Percentiles rank a stretch among this genome's conserved stretches.
Conservation (phyloP, 108 stramenopile species). For the Discostella stelligeroides region DNA sequence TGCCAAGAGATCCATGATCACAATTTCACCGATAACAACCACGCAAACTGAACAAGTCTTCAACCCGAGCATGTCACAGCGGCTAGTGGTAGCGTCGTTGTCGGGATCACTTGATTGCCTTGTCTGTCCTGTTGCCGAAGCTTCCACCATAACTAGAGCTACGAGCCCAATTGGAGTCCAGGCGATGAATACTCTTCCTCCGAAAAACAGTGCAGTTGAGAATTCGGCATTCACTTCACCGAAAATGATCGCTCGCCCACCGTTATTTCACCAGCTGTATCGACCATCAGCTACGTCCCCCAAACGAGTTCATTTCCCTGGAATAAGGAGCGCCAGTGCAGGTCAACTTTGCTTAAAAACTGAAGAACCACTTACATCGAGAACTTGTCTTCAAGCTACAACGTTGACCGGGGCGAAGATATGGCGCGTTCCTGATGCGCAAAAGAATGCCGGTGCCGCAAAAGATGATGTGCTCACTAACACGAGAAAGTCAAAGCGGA, state of each 20-base stretch:
- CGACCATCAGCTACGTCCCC: background rate
- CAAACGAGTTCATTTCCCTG: constrained; percentile 10
- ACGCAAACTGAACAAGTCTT: background rate
- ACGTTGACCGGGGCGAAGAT: background rate
- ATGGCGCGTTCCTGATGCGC: no score
- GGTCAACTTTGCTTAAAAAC: background rate
- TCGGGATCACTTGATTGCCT: constrained; percentile 4
- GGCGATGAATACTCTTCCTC: constrained; percentile 17
- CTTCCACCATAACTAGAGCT: background rate
- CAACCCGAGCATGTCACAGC: background rate
- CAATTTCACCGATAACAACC: constrained; percentile 19
- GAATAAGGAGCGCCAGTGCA: constrained; percentile 4
- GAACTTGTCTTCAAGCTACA: no score
- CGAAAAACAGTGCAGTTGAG: background rate
- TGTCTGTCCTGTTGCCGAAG: background rate
- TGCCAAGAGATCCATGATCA: background rate
- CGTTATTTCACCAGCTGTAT: constrained; percentile 7
- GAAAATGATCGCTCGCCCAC: background rate
- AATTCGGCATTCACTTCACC: constrained; percentile 20
- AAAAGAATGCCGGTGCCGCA: background rate
- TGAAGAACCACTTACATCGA: no score
- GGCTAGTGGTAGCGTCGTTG: background rate
- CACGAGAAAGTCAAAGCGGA: constrained; percentile 23
- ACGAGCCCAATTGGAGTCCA: constrained; percentile 25
- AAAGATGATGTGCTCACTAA: constrained; percentile 6